Conservation (phyloP, 164 flowering plant genomes). For the Umbilicus rupestris region DNA sequence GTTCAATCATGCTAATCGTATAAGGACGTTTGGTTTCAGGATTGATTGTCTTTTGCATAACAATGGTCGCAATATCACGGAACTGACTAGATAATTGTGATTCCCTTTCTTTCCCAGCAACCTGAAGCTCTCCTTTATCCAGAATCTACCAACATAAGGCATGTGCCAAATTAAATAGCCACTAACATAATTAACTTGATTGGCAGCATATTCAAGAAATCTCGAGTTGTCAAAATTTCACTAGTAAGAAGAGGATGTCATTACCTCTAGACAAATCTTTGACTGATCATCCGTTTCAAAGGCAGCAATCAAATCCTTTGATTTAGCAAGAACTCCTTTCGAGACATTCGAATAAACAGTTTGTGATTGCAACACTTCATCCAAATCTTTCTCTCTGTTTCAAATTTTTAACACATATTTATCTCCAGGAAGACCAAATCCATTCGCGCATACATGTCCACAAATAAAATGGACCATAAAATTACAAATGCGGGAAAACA, state of each 20-base stretch:
- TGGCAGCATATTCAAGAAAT: too few relatives aligned
- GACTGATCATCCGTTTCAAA: conserved; percentile 80
- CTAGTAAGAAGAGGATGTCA: too few relatives aligned
- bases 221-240: neutral
- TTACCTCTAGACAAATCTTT: conserved; percentile 80
- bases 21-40: conserved; percentile 85
- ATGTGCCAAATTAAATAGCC: neutral
- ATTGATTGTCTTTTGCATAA: conserved; percentile 93
- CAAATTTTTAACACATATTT: neutral
- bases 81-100: conserved; percentile 79
- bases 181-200: neutral
- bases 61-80: conserved; percentile 92
- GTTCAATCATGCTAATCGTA: conserved; percentile 95
- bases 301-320: conserved; percentile 56
- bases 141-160: conserved; percentile 41
- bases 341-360: conserved; percentile 93
- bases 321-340: conserved; percentile 85
- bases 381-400: conserved; percentile 84
- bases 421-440: too few relatives aligned
- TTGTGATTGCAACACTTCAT: conserved; percentile 94
- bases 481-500: neutral
- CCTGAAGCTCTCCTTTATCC: conserved; percentile 97
- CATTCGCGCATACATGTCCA: neutral
- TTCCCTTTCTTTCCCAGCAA: conserved; percentile 96
- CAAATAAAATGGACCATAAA: neutral